A percentile compares a stretch with the other conserved stretches of the same genome.
Conservation (phyloP, 2,329 filamentous ascomycete species). For the Chrysoporthe puriensis region DNA sequence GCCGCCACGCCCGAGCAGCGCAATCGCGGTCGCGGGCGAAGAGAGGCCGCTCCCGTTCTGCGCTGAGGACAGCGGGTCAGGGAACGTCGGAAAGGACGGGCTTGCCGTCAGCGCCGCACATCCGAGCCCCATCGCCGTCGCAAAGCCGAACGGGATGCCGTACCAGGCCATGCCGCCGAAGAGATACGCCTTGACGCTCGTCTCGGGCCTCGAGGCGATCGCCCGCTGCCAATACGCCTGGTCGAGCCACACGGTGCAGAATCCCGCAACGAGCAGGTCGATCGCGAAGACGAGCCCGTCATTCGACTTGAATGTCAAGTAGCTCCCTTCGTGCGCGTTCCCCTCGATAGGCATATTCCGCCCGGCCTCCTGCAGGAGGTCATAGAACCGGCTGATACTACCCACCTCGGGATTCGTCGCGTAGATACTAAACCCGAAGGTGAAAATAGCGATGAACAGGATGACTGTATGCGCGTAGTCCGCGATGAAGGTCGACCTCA, state of each 20-base stretch:
- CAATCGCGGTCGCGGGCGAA: conserved; percentile 38
- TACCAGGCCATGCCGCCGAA: conserved; percentile 46
- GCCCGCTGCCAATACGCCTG: conserved; percentile 51
- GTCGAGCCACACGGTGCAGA: conserved; percentile 44
- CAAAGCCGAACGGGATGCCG: conserved; percentile 42
- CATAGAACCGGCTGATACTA: conserved; percentile 41
- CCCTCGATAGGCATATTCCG: conserved; percentile 38
- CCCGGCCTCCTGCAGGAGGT: conserved; percentile 40
- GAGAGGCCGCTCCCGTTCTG: conserved; percentile 40
- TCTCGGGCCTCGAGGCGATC: conserved; percentile 46
- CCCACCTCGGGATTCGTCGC: conserved; percentile 37
- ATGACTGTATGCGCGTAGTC: conserved; percentile 48
- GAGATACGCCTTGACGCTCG: conserved; percentile 46
- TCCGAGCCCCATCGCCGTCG: conserved; percentile 41
- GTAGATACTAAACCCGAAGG: conserved; percentile 44
- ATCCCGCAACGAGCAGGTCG: conserved; percentile 42
- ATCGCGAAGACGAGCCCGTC: conserved; percentile 43
- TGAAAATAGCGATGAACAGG: conserved; percentile 43
- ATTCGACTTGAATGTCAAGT: conserved; percentile 42
- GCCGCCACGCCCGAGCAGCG: conserved; percentile 42
- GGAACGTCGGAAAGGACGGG: conserved; percentile 38
- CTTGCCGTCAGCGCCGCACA: conserved; percentile 38
- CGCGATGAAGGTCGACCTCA: conserved; percentile 45
- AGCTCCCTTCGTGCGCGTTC: conserved; percentile 40
- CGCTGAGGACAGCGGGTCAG: conserved; percentile 35